A percentile compares a stretch with the other conserved stretches of the same genome.
These are phyloP conservation scores for Lonicera japonica DNA, from an alignment of 129 eudicot genomes.

Conservation along the genomic window DNA sequence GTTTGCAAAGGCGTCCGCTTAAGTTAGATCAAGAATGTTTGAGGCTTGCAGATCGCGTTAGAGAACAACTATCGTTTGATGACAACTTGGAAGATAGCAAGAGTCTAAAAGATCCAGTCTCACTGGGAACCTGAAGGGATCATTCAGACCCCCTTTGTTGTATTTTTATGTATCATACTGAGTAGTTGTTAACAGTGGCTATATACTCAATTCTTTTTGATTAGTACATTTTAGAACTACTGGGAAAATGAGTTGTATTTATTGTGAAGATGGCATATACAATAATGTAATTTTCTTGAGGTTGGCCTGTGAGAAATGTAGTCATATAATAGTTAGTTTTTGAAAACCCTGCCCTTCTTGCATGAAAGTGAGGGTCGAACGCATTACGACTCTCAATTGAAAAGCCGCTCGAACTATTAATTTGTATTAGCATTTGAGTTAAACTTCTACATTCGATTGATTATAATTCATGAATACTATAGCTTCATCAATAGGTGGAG, in stretches of 20 bases:
- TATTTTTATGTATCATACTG: slow-evolving; percentile 18
- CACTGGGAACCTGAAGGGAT: slow-evolving; percentile 30
- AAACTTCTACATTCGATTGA: too few species aligned
- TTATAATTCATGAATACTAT: too few species aligned
- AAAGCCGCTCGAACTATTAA: too few species aligned
- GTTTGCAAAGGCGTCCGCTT: slow-evolving; percentile 56
- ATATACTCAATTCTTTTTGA: background rate
- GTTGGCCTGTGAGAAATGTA: too few species aligned
- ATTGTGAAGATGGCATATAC: background rate
- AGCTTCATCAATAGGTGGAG: too few species aligned
- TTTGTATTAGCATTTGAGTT: too few species aligned
- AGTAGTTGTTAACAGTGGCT: background rate
- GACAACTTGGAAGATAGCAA: slow-evolving; percentile 43
- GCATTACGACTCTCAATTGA: too few species aligned
- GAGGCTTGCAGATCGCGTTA: slow-evolving; percentile 57
- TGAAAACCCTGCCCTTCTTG: too few species aligned
- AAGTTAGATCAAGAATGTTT: slow-evolving; percentile 61
- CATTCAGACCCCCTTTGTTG: slow-evolving; percentile 7
- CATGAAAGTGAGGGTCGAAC: too few species aligned
- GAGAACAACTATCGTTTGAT: slow-evolving; percentile 39
- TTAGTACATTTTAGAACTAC: slow-evolving; percentile 22
- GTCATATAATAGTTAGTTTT: too few species aligned
- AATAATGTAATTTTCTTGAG: background rate
- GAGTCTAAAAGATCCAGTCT: slow-evolving; percentile 53
- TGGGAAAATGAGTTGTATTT: slow-evolving; percentile 14